Percentiles rank a stretch among this genome's conserved stretches.
These are phyloP conservation scores for Neopestalotiopsis rosae DNA, from an alignment of 2,329 filamentous ascomycete species.

Conservation along the genomic window DNA sequence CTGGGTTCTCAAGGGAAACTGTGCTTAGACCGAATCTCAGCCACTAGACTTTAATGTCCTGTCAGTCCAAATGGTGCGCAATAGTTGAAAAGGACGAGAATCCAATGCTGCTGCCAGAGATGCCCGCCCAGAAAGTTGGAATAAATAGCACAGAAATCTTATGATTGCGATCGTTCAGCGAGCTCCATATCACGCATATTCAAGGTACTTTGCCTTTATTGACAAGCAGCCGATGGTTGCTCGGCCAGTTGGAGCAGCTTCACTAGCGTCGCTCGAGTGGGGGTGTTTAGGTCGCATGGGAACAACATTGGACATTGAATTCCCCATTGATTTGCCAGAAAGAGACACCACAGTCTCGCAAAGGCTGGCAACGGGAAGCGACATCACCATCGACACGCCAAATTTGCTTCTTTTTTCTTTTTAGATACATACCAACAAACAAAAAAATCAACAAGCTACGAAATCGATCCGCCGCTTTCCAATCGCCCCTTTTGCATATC, in stretches of 20 bases:
- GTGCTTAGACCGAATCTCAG: background rate
- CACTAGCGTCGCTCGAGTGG: background rate
- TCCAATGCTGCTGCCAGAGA: background rate
- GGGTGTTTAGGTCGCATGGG: slow-evolving; percentile 1
- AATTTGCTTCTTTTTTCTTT: slow-evolving; percentile 2
- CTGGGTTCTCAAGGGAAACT: background rate
- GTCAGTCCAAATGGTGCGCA: background rate
- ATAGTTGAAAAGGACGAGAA: background rate
- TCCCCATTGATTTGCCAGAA: background rate
- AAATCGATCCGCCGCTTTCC: background rate
- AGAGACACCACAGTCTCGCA: slow-evolving; percentile 3
- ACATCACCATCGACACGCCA: slow-evolving; percentile 10
- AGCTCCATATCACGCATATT: background rate
- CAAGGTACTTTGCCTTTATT: slow-evolving; percentile 8
- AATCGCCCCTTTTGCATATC: background rate
- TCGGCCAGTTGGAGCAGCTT: background rate
- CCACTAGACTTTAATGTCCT: background rate
- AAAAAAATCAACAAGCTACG: background rate
- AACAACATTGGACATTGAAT: background rate
- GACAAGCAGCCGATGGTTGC: background rate
- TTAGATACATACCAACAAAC: background rate
- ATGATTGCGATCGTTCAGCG: background rate
- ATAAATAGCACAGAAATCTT: background rate
- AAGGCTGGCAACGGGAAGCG: background rate
- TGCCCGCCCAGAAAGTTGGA: background rate